Evolutionary conservation across 179 eudicot genomes (phyloP).

Genomic region (Pouteria campechiana): DNA sequence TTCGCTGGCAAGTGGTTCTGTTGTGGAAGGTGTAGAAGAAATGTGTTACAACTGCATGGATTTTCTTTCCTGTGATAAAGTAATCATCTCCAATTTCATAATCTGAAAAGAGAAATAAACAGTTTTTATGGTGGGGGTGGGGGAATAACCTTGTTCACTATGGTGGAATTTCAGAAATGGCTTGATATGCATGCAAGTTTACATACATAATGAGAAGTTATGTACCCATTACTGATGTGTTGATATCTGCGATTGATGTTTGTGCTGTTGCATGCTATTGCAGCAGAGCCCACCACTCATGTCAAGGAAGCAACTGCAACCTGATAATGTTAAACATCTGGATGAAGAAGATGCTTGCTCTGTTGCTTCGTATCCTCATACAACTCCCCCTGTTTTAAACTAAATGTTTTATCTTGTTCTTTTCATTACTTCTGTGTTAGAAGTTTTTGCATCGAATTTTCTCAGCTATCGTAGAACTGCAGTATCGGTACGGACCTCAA

Average conservation of each 20-base stretch:
- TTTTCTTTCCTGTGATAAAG: no score
- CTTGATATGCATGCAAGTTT: no score
- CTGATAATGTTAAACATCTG: conserved; percentile 43
- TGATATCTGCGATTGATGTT: background rate
- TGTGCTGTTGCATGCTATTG: no score
- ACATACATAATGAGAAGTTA: no score
- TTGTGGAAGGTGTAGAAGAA: no score
- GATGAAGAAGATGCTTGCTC: conserved; percentile 72
- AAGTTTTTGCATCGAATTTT: conserved; percentile 1
- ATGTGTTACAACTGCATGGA: no score
- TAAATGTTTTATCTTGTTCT: background rate
- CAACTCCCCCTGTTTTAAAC: conserved; percentile 3
- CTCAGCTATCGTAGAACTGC: conserved; percentile 37
- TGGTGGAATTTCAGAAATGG: no score
- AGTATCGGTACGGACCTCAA: conserved; percentile 22
- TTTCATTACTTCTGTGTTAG: conserved; percentile 1
- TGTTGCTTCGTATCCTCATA: conserved; percentile 66
- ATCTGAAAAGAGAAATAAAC: no score
- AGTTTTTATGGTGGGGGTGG: no score
- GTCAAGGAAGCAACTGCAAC: conserved; percentile 52
- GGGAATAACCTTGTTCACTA: no score
- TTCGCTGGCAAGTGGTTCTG: no score
- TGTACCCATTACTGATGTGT: background rate
- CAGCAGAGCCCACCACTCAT: conserved; percentile 28
- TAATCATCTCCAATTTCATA: no score